Evolutionary conservation across 768 basidiomycete species (phyloP), one percentile per base, ranked within the genome.

Genomic region (Lactarius vividus): DNA sequence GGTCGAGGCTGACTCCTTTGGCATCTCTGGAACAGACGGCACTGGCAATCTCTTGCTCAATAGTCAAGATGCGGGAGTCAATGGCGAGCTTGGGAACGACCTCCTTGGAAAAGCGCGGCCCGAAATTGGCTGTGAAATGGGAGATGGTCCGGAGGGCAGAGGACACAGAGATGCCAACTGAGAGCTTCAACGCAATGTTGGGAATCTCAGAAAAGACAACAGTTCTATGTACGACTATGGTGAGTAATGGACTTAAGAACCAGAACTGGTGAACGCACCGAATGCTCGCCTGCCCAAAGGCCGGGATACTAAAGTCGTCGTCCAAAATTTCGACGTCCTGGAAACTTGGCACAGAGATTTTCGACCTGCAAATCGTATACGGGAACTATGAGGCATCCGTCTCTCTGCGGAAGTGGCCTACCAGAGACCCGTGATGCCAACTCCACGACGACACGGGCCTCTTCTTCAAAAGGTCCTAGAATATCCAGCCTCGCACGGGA

Each of bases 101-200:
- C 1, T 82, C 79, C 8, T 72, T 65, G 31, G 83, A 84, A 69
- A 86, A 86, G 7, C 83, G 82, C 28, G 84, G 84, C 2, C 83
- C 84, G 69, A 85, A 82, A 69, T 83, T 76, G 29, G 84, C 82
- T 2, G 84, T 84, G 65, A 80, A 84, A 69, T 85, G 85, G 52
- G 85, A 84, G 59, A 86, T 84, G 3, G 85, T 86, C 59, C 85
- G 77, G 53, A 85, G 74, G 1, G 83, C 77, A 26, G 84, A 86
- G 23, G 85, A 85, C 64, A 86, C 83, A 66, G 81, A 83, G 62
- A 85, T 83, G 16, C 82, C 83, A 62, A 86, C 78, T 7, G 84
- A 77, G 31, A 85, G 69, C 68, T 85, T 86, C 16, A 85, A 70
- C 10, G 83, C 79, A 57, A 81, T 74, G 23, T 78, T 77, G 23